Evolutionary conservation across 345 rosid species (phyloP), one percentile per base, ranked within the genome.

Genomic region (Capsella bursapastoris): DNA sequence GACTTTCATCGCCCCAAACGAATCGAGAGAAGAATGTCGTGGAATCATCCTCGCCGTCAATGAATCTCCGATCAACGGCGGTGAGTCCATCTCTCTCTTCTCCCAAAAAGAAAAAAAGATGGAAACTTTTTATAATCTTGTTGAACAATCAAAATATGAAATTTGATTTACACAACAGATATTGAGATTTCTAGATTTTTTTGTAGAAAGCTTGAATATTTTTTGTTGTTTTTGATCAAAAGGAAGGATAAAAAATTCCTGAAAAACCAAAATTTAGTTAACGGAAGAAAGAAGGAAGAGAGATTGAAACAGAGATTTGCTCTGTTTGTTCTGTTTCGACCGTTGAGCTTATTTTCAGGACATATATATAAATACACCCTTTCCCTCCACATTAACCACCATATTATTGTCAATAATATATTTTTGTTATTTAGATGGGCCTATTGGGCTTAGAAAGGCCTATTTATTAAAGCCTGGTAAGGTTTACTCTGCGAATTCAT

Each of bases 1-100:
- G 9, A 85, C 82, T 31, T 88, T 78, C 73, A 90, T 71, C 14
- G 91, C 88, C 5, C 73, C 73, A 13, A 73, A 67, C 0, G 78
- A 72, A 28, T 90, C 93, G 1, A 87, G 82, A 73, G 90, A 68
- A 2, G 96, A 90, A 50, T 91, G 83, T 31, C 94, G 75, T 55
- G 83, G 74, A 51, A 82, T 83, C 70, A 88, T 80, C 85, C 84
- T 64, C 82, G 84, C 78, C 76, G 86, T 73, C 31, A 85, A 72
- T 13, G 83, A 83, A 16, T 78, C 85, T 15, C 81, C 83, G 0
- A 56, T 25, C 50, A 80, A 76, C 41, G 83, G 60, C 68, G 93
- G 80, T 71, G 93, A 71, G 5, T 85, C 89, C 89, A 85, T 86
- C 60, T 76, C 15, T 75, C 10, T 52, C 43, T 34, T 8, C 37